Evolutionary conservation across 2,329 filamentous ascomycete species (phyloP).

Genomic region (Microsporum ferrugineum): DNA sequence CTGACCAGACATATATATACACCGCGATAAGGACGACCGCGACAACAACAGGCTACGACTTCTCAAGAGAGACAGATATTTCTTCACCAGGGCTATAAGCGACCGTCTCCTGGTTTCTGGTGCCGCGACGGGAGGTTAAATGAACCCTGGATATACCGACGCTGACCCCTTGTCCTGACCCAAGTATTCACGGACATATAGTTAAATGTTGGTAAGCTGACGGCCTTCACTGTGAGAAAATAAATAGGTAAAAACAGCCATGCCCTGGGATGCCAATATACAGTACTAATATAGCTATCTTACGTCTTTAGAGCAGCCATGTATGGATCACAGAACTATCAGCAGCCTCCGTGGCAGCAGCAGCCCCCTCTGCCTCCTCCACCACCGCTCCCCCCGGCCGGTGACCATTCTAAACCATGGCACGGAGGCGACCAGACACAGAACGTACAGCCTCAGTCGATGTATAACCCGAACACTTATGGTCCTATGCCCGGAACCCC

Average conservation of each 20-base stretch:
- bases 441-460: conserved; percentile 11
- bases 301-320: conserved; percentile 17
- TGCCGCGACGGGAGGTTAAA: background rate
- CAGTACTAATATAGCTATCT: background rate
- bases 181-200: background rate
- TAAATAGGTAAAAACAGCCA: too few relatives aligned
- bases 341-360: conserved; percentile 31
- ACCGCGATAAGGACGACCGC: background rate
- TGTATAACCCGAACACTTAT: conserved; percentile 28
- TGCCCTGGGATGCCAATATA: background rate
- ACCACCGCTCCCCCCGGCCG: conserved; percentile 17
- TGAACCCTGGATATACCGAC: background rate
- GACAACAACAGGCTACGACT: background rate
- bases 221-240: background rate
- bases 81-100: background rate
- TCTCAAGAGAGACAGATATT: background rate
- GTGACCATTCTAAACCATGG: conserved; percentile 18
- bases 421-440: conserved; percentile 29
- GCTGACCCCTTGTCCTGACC: background rate
- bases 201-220: background rate
- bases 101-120: background rate
- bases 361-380: conserved; percentile 12
- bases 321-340: conserved; percentile 24
- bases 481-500: conserved; percentile 23
- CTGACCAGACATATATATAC: background rate